Percentiles rank a stretch among this genome's conserved stretches.
Conservation (phyloP, 2,329 filamentous ascomycete species). For the Alternaria infectoria region DNA sequence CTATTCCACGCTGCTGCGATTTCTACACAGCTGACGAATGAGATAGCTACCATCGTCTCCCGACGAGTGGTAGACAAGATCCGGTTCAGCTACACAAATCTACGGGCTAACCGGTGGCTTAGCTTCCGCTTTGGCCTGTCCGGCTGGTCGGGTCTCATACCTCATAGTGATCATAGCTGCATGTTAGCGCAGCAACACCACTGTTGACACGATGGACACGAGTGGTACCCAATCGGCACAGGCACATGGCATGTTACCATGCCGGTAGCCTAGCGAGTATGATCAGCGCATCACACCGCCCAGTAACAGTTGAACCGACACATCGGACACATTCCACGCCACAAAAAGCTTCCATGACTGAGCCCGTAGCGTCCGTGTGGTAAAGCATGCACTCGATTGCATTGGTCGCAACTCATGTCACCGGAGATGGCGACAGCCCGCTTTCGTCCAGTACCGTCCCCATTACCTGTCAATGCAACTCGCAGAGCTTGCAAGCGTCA, state of each 20-base stretch:
- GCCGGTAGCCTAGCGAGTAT: conserved; percentile 20
- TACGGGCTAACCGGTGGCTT: conserved; percentile 17
- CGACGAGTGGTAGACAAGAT: conserved; percentile 18
- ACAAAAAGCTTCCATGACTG: conserved; percentile 29
- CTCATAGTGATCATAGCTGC: conserved; percentile 30
- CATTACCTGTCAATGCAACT: conserved; percentile 1
- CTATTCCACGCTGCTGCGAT: conserved; percentile 5
- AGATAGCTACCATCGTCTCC: conserved; percentile 18
- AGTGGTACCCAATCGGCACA: conserved; percentile 19
- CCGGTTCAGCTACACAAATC: conserved; percentile 15
- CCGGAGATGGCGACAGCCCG: conserved; percentile 12
- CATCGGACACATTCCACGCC: conserved; percentile 24
- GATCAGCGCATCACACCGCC: conserved; percentile 19
- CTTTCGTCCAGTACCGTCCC: conserved; percentile 9
- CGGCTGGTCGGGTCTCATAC: conserved; percentile 22
- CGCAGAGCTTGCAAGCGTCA: neutral
- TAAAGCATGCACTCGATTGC: conserved; percentile 5
- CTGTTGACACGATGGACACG: conserved; percentile 4
- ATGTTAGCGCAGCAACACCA: conserved; percentile 17
- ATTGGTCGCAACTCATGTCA: conserved; percentile 19
- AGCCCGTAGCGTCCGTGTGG: conserved; percentile 14
- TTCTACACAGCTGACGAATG: conserved; percentile 17
- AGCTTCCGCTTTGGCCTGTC: conserved; percentile 23
- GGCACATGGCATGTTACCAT: conserved; percentile 12
- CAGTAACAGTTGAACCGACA: conserved; percentile 18